phyloP scores from a whole-genome alignment of 106 monocot species.

The Phalaenopsis aphrodite region DNA sequence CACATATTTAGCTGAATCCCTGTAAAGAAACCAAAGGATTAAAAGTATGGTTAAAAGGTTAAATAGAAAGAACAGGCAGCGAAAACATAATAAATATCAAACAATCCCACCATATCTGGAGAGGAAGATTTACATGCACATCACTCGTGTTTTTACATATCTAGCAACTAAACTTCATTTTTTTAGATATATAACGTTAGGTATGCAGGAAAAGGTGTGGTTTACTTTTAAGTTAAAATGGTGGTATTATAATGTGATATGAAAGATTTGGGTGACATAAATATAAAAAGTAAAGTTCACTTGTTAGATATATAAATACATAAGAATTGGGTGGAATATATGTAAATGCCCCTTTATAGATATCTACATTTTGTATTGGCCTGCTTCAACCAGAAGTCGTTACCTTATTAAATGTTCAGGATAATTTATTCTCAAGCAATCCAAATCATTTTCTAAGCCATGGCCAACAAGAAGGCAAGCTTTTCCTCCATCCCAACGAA shows the following conservation, averaged over 20 bases:
- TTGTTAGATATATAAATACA: no score
- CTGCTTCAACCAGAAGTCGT: background rate
- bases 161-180: no score
- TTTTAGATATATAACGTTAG: no score
- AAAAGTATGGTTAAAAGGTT: background rate
- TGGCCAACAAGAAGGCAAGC: constrained; percentile 40
- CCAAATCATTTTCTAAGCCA: constrained; percentile 29
- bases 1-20: constrained; percentile 35
- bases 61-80: background rate
- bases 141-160: no score
- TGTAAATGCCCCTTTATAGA: background rate
- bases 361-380: background rate
- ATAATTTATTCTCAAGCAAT: constrained; percentile 29
- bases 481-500: constrained; percentile 23
- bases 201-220: no score
- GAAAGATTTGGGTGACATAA: no score
- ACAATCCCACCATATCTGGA: background rate
- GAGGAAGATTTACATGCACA: no score
- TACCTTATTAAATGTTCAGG: constrained; percentile 34
- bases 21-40: constrained; percentile 8
- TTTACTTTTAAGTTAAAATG: no score
- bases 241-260: no score
- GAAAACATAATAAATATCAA: background rate
- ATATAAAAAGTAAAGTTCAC: no score
- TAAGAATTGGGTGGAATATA: no score